Percentiles rank a stretch among this genome's conserved stretches.
Evolutionary conservation across 805 yeast genomes (phyloP).

Genomic region (Metschnikowia dekortorum): DNA sequence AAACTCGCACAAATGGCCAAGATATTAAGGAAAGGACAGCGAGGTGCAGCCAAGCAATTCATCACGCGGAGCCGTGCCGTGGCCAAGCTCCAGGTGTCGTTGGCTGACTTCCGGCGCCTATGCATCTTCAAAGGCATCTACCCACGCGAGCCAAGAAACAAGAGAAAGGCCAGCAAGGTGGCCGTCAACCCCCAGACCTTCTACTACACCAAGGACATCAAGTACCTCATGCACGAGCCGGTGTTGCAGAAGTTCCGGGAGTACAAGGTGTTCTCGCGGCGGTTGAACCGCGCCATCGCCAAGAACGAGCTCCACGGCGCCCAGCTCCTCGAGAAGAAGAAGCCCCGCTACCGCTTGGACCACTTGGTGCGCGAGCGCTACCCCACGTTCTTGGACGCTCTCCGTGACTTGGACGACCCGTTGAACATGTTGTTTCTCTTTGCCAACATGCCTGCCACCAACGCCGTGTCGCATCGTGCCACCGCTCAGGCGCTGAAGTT

Average conservation of each 20-base stretch:
- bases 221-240: constrained; percentile 93
- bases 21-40: constrained; percentile 76
- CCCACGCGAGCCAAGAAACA: constrained; percentile 94
- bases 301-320: constrained; percentile 91
- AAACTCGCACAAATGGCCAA: constrained; percentile 41
- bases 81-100: constrained; percentile 81
- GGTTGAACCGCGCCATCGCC: constrained; percentile 83
- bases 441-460: constrained; percentile 92
- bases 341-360: constrained; percentile 84
- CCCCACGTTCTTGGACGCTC: constrained; percentile 87
- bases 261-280: constrained; percentile 90
- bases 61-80: constrained; percentile 94
- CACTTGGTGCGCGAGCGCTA: constrained; percentile 91
- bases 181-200: constrained; percentile 96
- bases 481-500: constrained; percentile 84
- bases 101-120: constrained; percentile 94
- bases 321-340: constrained; percentile 70
- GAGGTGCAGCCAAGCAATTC: constrained; percentile 89
- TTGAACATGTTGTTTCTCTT: constrained; percentile 91
- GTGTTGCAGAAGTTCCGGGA: constrained; percentile 87
- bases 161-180: constrained; percentile 95
- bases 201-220: constrained; percentile 90
- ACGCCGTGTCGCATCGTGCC: constrained; percentile 69
- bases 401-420: constrained; percentile 93
- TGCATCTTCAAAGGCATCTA: constrained; percentile 98